Evolutionary conservation across 2,329 filamentous ascomycete species (phyloP).

Genomic region (Penicillium digitatum): DNA sequence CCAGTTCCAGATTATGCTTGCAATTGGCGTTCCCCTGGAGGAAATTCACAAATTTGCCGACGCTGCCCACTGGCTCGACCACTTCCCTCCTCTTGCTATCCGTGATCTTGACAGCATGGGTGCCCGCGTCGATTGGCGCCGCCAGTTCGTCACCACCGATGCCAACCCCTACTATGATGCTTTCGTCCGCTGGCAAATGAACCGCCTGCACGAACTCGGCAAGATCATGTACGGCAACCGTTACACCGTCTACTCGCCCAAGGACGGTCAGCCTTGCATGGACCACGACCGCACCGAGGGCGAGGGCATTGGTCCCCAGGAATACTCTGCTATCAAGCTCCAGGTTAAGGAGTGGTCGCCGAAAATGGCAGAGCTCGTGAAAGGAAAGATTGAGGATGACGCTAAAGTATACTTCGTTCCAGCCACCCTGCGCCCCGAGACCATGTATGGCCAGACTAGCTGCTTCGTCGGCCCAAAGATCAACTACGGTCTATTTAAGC

Average conservation of each 20-base stretch:
- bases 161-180: slow-evolving; percentile 95
- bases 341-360: slow-evolving; percentile 86
- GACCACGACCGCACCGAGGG: slow-evolving; percentile 80
- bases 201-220: slow-evolving; percentile 76
- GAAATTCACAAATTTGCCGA: slow-evolving; percentile 94
- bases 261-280: slow-evolving; percentile 83
- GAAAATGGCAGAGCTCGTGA: slow-evolving; percentile 65
- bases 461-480: slow-evolving; percentile 93
- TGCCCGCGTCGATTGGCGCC: slow-evolving; percentile 85
- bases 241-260: slow-evolving; percentile 90
- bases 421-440: slow-evolving; percentile 89
- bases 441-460: slow-evolving; percentile 97
- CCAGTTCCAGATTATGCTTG: slow-evolving; percentile 91
- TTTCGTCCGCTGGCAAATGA: slow-evolving; percentile 97
- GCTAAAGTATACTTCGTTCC: slow-evolving; percentile 85
- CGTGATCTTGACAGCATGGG: slow-evolving; percentile 81
- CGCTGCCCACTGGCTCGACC: slow-evolving; percentile 83
- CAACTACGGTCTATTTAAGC: slow-evolving; percentile 82
- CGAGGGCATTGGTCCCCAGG: slow-evolving; percentile 78
- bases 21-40: slow-evolving; percentile 77
- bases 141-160: slow-evolving; percentile 90
- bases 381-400: slow-evolving; percentile 71
- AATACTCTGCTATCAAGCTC: slow-evolving; percentile 90
- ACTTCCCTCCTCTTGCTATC: slow-evolving; percentile 76
- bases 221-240: slow-evolving; percentile 93